Conservation (phyloP, 2,329 filamentous ascomycete genomes). For the Escovopsis sp. region DNA sequence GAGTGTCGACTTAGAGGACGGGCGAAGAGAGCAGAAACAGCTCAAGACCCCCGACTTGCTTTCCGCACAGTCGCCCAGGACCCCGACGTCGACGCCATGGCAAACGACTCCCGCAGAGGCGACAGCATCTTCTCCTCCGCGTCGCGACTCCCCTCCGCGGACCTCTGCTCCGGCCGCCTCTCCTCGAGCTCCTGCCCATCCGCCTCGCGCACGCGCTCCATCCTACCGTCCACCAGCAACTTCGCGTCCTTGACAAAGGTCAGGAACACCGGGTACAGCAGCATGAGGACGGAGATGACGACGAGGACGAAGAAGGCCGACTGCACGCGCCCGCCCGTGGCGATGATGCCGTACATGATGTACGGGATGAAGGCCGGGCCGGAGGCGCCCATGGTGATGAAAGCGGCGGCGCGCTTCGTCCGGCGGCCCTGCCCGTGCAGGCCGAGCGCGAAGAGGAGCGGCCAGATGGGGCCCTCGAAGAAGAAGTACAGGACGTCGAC, state of each 20-base stretch:
- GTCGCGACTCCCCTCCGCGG: conserved; percentile 7
- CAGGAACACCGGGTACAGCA: conserved; percentile 35
- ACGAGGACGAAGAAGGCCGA: conserved; percentile 50
- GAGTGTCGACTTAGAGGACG: too few species aligned
- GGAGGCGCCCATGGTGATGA: conserved; percentile 60
- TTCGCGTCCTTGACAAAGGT: conserved; percentile 30
- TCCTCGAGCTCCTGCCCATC: conserved; percentile 8
- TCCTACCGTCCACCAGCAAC: conserved; percentile 23
- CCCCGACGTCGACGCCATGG: neutral
- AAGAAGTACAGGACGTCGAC: conserved; percentile 60
- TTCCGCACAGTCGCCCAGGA: neutral
- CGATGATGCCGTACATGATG: conserved; percentile 52
- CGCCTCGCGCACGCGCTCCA: conserved; percentile 8
- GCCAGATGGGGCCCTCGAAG: conserved; percentile 71
- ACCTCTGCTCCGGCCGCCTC: conserved; percentile 2
- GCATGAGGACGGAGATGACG: conserved; percentile 29
- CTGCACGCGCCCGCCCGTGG: conserved; percentile 42
- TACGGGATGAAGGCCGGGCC: conserved; percentile 64
- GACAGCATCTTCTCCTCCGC: neutral
- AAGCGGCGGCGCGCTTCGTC: conserved; percentile 64
- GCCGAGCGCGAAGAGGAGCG: conserved; percentile 64
- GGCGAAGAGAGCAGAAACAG: too few species aligned
- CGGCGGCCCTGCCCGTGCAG: conserved; percentile 67
- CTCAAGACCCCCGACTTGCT: too few species aligned
- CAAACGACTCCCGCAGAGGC: neutral